phyloP scores from a whole-genome alignment of 805 yeast genomes.

The Candida berthetii region DNA sequence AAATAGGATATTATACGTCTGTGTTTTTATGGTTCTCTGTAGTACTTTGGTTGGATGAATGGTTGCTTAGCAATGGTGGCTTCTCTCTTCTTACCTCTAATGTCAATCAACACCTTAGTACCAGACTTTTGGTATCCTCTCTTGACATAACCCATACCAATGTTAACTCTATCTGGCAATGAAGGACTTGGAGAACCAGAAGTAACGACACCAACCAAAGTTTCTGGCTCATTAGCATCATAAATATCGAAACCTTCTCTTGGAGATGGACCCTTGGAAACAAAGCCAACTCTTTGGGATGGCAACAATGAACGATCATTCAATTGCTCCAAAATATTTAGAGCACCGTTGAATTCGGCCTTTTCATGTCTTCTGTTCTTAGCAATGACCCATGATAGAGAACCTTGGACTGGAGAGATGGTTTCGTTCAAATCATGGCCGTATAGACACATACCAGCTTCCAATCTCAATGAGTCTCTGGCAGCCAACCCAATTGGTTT shows the following conservation, averaged over 20 bases:
- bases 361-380: slow-evolving; percentile 59
- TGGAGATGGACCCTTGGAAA: slow-evolving; percentile 82
- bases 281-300: slow-evolving; percentile 69
- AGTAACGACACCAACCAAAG: slow-evolving; percentile 46
- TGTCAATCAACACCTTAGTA: slow-evolving; percentile 62
- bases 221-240: slow-evolving; percentile 43
- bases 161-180: slow-evolving; percentile 62
- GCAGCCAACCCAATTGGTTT: slow-evolving; percentile 97
- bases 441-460: slow-evolving; percentile 97
- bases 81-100: slow-evolving; percentile 77
- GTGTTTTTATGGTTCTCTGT: slow-evolving; percentile 29
- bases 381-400: slow-evolving; percentile 85
- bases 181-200: slow-evolving; percentile 66
- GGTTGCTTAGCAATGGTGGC: slow-evolving; percentile 82
- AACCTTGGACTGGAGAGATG: slow-evolving; percentile 83
- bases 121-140: slow-evolving; percentile 71
- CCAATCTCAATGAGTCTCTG: slow-evolving; percentile 89
- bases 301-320: slow-evolving; percentile 51
- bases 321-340: slow-evolving; percentile 63
- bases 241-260: slow-evolving; percentile 70
- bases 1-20: too few relatives aligned
- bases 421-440: slow-evolving; percentile 84
- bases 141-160: slow-evolving; percentile 86
- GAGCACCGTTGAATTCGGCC: slow-evolving; percentile 69
- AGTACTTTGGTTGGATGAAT: slow-evolving; percentile 69